Evolutionary conservation across 2,329 filamentous ascomycete species (phyloP), one percentile per base, ranked within the genome.

Genomic region (Blumeria graminis): DNA sequence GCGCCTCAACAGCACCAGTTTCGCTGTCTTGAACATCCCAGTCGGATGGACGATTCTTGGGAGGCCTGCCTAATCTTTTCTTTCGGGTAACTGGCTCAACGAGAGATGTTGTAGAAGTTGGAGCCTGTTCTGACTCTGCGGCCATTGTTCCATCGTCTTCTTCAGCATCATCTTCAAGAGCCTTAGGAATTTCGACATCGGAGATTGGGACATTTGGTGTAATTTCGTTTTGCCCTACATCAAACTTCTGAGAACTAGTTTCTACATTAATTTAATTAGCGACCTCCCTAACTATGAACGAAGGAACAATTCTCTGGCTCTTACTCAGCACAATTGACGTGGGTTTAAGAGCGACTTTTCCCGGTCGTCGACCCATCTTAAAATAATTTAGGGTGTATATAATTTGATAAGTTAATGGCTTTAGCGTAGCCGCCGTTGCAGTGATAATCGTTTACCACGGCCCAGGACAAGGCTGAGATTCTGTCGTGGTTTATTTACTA

Each of bases 21-120:
- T 72, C 72, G 46, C 75, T 74, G 48, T 77, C 75, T 18, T 72
- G 66, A 34, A 65, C 70, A 65, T 89, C 82, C 80, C 84, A 90
- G 66, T 87, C 86, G 3, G 86, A 79, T 0, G 84, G 85, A 54
- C 80, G 77, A 66, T 88, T 89, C 74, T 92, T 93, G 0, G 87
- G 86, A 2, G 87, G 87, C 11, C 88, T 79, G 18, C 88, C 88
- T n/a, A 89, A 75, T 55, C 87, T 81, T 62, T 76, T 74, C 68
- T 85, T 85, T 64, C 83, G 78, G 56, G 87, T 75, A 50, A 83
- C 75, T 80, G 80, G 59, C 67, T 66, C 63, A 46, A 63, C 64
- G 16, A 60, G 60, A 28, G 67, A 66, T 4, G 67, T 66, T 9
- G 63, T 60, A 32, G 64, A 62, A 18, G 57, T 68, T 39, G 68